Percentiles rank a stretch among this genome's conserved stretches.
phyloP scores from a whole-genome alignment of 202 grass and related monocot species.

The Musa balbisiana region DNA sequence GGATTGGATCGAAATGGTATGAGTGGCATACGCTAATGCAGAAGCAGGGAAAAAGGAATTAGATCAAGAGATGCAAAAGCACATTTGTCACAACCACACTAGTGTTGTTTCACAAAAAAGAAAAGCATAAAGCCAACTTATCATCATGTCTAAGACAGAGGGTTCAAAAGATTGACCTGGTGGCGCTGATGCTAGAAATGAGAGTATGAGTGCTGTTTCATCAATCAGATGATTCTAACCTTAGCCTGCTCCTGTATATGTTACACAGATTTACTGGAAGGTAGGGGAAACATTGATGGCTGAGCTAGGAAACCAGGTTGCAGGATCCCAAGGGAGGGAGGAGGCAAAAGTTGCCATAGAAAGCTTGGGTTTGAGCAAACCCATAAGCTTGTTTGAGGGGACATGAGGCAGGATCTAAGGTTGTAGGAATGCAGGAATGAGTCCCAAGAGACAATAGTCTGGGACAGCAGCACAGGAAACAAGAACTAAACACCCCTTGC shows the following conservation, averaged over 20 bases:
- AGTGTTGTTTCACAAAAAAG: too few species aligned
- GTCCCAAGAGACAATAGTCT: constrained; percentile 68
- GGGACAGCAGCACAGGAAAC: constrained; percentile 82
- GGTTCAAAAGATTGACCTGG: too few species aligned
- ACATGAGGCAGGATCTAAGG: constrained; percentile 88
- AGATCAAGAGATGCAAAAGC: too few species aligned
- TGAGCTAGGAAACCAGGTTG: constrained; percentile 27
- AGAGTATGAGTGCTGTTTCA: too few species aligned
- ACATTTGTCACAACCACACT: too few species aligned
- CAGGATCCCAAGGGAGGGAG: neutral
- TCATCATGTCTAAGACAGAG: too few species aligned
- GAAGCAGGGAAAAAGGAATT: too few species aligned
- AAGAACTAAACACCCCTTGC: constrained; percentile 59
- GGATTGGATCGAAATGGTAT: too few species aligned
- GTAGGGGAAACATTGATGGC: constrained; percentile 23
- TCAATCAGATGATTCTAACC: too few species aligned
- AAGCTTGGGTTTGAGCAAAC: constrained; percentile 59
- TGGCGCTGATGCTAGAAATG: too few species aligned
- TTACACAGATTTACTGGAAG: neutral
- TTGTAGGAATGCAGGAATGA: constrained; percentile 39
- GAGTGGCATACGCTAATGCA: neutral
- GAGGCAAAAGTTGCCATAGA: neutral
- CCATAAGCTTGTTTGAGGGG: constrained; percentile 99
- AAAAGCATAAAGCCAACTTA: too few species aligned
- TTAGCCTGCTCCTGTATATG: neutral